Conservation (phyloP, 345 rosid genomes). For the Hibiscus syriacus region DNA sequence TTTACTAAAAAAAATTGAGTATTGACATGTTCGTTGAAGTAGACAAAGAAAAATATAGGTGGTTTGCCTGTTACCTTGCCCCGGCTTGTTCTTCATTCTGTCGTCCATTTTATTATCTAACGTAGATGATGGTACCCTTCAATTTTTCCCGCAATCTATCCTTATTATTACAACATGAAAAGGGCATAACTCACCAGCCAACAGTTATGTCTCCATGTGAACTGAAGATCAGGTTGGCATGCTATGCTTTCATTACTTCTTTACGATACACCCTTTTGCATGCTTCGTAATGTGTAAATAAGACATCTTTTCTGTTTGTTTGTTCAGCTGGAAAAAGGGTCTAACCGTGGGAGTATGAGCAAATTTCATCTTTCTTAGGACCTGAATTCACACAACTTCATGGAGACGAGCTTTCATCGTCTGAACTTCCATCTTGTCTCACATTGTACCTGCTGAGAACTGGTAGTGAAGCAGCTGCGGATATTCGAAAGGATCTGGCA, state of each 20-base stretch:
- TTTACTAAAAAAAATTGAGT: slow-evolving; percentile 3
- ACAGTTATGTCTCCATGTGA: background rate
- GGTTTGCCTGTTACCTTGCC: slow-evolving; percentile 1
- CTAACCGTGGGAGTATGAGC: slow-evolving; percentile 4
- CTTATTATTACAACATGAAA: background rate
- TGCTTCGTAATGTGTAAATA: background rate
- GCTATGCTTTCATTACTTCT: background rate
- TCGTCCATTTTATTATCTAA: background rate
- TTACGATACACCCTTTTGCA: slow-evolving; percentile 7
- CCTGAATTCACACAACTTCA: slow-evolving; percentile 26
- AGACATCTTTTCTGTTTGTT: slow-evolving; percentile 10
- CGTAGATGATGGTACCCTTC: slow-evolving; percentile 8
- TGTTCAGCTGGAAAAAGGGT: slow-evolving; percentile 5
- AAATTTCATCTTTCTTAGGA: slow-evolving; percentile 4
- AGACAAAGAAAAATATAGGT: slow-evolving; percentile 12
- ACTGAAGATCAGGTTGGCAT: background rate
- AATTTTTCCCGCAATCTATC: slow-evolving; percentile 3
- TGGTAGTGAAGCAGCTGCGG: slow-evolving; percentile 67
- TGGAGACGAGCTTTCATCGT: slow-evolving; percentile 71
- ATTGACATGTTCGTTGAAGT: slow-evolving; percentile 14
- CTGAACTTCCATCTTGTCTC: slow-evolving; percentile 69
- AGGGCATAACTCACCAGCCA: slow-evolving; percentile 7
- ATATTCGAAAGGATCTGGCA: slow-evolving; percentile 80
- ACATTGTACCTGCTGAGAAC: slow-evolving; percentile 65
- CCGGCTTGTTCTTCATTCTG: background rate